A percentile compares a stretch with the other conserved stretches of the same genome.
phyloP scores from a whole-genome alignment of 2,329 filamentous ascomycete species.

The Claviceps arundinis region DNA sequence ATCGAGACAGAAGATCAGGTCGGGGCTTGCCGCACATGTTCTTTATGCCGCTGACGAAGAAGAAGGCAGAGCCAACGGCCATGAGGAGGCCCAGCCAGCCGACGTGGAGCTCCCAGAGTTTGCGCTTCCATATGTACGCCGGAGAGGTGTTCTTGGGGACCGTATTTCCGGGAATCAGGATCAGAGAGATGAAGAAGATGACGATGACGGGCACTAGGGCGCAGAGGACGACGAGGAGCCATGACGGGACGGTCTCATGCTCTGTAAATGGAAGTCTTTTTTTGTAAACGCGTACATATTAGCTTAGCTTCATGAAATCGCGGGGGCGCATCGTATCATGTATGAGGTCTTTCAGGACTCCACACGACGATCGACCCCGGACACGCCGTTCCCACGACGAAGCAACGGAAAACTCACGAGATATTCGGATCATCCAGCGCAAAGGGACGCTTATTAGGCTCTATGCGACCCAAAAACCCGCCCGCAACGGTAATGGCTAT shows the following conservation, averaged over 20 bases:
- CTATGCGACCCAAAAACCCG: conserved; percentile 42
- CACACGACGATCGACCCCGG: not conserved
- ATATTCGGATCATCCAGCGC: conserved; percentile 61
- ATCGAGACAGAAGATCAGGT: conserved; percentile 72
- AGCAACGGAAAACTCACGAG: conserved; percentile 33
- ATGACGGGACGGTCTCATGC: conserved; percentile 58
- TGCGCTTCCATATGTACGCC: conserved; percentile 59
- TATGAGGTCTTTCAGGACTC: not conserved
- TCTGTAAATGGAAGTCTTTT: conserved; percentile 54
- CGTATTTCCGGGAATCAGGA: conserved; percentile 60
- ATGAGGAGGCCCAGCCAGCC: conserved; percentile 74
- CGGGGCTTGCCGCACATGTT: conserved; percentile 57
- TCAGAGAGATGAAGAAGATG: conserved; percentile 53
- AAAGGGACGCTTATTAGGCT: conserved; percentile 58
- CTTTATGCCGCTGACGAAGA: conserved; percentile 80
- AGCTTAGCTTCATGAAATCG: not conserved
- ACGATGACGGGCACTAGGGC: conserved; percentile 52
- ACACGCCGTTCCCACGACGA: not conserved
- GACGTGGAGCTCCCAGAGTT: conserved; percentile 81
- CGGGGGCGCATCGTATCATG: not conserved
- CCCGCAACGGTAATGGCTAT: conserved; percentile 44
- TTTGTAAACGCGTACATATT: not conserved
- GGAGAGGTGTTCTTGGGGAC: conserved; percentile 49
- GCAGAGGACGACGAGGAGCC: conserved; percentile 49
- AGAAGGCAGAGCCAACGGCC: conserved; percentile 57